Conservation (phyloP, 805 yeast genomes). For the Sugiyamaella boreocaroliniensis region DNA sequence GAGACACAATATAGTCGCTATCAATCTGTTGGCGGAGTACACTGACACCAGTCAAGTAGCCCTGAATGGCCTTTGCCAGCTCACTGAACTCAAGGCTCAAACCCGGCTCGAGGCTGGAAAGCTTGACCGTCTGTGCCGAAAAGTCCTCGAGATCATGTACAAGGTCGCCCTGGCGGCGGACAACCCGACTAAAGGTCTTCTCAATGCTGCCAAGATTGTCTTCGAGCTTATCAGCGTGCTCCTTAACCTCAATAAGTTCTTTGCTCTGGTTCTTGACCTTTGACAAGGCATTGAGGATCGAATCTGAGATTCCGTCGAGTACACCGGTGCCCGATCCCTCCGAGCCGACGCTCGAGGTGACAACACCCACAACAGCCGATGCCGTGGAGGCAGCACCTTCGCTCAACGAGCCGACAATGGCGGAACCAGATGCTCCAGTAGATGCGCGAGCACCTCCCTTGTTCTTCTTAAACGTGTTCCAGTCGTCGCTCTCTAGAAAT, state of each 20-base stretch:
- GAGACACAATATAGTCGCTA: constrained; percentile 70
- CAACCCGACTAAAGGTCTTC: constrained; percentile 63
- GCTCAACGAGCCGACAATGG: constrained; percentile 3
- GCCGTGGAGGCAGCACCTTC: constrained; percentile 16
- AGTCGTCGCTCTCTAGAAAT: constrained; percentile 66
- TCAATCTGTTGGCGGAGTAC: constrained; percentile 52
- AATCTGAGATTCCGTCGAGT: constrained; percentile 80
- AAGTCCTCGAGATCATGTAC: constrained; percentile 68
- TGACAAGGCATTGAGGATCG: constrained; percentile 88
- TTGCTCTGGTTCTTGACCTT: constrained; percentile 56
- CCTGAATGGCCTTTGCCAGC: constrained; percentile 44
- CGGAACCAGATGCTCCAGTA: neutral
- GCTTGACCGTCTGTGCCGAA: constrained; percentile 58
- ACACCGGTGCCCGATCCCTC: constrained; percentile 36
- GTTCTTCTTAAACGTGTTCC: constrained; percentile 51
- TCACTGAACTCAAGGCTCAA: constrained; percentile 33
- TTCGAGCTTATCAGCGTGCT: constrained; percentile 74
- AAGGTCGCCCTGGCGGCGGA: constrained; percentile 65
- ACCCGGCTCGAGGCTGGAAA: constrained; percentile 52
- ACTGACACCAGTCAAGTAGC: constrained; percentile 38
- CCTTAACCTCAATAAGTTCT: constrained; percentile 77
- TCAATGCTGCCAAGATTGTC: constrained; percentile 78
- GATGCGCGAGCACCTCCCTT: constrained; percentile 12
- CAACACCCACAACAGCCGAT: constrained; percentile 3
- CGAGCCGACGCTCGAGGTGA: constrained; percentile 25